Evolutionary conservation across 345 rosid species (phyloP).

Genomic region (Chamaenerion angustifolium): DNA sequence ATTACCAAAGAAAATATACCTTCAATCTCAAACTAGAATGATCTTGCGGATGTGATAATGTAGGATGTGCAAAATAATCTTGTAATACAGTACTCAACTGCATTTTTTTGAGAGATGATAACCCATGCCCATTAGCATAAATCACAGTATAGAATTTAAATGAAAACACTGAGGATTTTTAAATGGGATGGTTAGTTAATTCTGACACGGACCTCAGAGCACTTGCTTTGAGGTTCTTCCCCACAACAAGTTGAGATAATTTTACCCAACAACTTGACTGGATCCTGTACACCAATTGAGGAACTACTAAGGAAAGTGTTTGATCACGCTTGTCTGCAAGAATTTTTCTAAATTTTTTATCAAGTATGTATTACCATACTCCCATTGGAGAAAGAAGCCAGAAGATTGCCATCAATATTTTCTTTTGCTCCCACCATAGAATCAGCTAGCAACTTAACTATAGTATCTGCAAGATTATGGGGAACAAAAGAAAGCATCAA

Average conservation of each 20-base stretch:
- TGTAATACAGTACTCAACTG: slow-evolving; percentile 39
- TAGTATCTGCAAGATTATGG: slow-evolving; percentile 23
- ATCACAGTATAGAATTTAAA: too few species aligned
- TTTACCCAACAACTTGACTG: slow-evolving; percentile 24
- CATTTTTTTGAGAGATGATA: slow-evolving; percentile 4
- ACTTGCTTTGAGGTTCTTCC: slow-evolving; percentile 14
- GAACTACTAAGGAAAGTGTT: background rate
- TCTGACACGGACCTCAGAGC: slow-evolving; percentile 37
- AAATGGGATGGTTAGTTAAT: too few species aligned
- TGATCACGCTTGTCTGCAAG: too few species aligned
- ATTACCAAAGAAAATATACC: too few species aligned
- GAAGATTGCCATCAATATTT: slow-evolving; percentile 38
- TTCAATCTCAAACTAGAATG: slow-evolving; percentile 19
- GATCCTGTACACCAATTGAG: slow-evolving; percentile 26
- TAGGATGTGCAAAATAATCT: slow-evolving; percentile 17
- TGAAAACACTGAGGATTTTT: too few species aligned
- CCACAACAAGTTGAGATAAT: slow-evolving; percentile 35
- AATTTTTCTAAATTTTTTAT: too few species aligned
- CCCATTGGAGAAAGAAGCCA: slow-evolving; percentile 20
- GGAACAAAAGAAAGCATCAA: background rate
- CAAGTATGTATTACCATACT: too few species aligned
- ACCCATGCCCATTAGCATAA: background rate
- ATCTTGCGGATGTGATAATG: slow-evolving; percentile 26
- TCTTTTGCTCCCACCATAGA: slow-evolving; percentile 52
- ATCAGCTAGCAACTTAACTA: slow-evolving; percentile 40